Conservation (phyloP, 441 rosid genomes). For the Gossypium schwendimanii region DNA sequence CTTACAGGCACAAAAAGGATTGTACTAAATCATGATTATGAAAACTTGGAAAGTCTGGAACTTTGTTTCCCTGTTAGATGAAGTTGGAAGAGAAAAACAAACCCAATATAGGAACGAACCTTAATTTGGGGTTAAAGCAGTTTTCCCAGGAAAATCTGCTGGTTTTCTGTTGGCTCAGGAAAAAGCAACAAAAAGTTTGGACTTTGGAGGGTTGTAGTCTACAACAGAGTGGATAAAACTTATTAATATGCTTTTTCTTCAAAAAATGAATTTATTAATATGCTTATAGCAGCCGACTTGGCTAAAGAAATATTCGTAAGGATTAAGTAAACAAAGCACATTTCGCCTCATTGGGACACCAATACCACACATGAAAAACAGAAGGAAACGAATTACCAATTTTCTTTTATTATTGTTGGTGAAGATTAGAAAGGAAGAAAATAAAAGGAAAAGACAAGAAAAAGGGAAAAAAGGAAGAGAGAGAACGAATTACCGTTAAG, state of each 20-base stretch:
- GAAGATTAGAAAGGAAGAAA: too few species aligned
- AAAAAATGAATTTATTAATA: neutral
- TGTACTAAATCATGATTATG: conserved; percentile 12
- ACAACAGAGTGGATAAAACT: too few species aligned
- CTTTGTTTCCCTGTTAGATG: neutral
- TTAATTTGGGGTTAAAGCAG: neutral
- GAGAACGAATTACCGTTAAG: too few species aligned
- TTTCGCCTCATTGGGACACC: too few species aligned
- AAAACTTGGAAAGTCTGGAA: neutral
- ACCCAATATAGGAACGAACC: neutral
- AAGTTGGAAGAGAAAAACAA: neutral
- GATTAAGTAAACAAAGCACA: too few species aligned
- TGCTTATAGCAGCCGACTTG: neutral
- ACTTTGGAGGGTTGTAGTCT: neutral
- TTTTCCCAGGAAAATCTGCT: neutral
- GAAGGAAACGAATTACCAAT: too few species aligned
- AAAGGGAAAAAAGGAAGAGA: too few species aligned
- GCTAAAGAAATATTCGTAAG: neutral
- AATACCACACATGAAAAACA: too few species aligned
- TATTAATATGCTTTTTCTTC: too few species aligned
- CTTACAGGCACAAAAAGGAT: neutral
- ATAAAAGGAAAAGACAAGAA: too few species aligned
- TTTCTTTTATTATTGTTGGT: too few species aligned
- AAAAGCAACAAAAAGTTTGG: neutral
- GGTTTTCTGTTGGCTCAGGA: neutral